A percentile compares a stretch with the other conserved stretches of the same genome.
phyloP scores from a whole-genome alignment of 2,329 filamentous ascomycete genomes.

The Phaeosphaeriaceae sp. region DNA sequence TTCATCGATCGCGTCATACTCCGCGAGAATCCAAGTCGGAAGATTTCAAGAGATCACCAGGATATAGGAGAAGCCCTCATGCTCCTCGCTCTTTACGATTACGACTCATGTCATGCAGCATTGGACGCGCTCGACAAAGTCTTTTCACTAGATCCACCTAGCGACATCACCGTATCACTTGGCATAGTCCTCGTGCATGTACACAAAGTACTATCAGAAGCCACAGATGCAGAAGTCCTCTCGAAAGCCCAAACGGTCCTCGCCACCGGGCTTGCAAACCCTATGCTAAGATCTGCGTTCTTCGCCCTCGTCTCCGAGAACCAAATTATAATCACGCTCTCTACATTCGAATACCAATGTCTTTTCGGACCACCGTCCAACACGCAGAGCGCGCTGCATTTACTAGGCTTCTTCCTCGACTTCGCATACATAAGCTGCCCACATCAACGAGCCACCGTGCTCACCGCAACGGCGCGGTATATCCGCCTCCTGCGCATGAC shows the following conservation, averaged over 20 bases:
- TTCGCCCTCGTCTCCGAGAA: slow-evolving; percentile 21
- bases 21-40: slow-evolving; percentile 16
- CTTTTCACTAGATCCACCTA: slow-evolving; percentile 11
- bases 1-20: slow-evolving; percentile 35
- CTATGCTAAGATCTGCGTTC: slow-evolving; percentile 13
- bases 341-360: slow-evolving; percentile 36
- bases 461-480: slow-evolving; percentile 28
- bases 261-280: slow-evolving; percentile 23
- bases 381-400: slow-evolving; percentile 38
- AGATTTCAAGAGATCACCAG: slow-evolving; percentile 26
- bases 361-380: slow-evolving; percentile 37
- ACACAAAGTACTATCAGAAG: slow-evolving; percentile 22
- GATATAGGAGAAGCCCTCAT: slow-evolving; percentile 31
- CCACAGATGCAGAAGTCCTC: slow-evolving; percentile 35
- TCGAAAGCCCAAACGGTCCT: slow-evolving; percentile 39
- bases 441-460: slow-evolving; percentile 4
- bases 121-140: slow-evolving; percentile 32
- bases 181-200: slow-evolving; percentile 29
- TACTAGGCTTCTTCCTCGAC: slow-evolving; percentile 44
- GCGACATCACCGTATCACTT: slow-evolving; percentile 19
- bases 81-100: slow-evolving; percentile 27
- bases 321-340: slow-evolving; percentile 23
- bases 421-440: slow-evolving; percentile 21
- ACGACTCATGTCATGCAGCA: slow-evolving; percentile 34
- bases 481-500: slow-evolving; percentile 39